phyloP scores from a whole-genome alignment of 257 asterid genomes.

The Solanum sparsipilum region DNA sequence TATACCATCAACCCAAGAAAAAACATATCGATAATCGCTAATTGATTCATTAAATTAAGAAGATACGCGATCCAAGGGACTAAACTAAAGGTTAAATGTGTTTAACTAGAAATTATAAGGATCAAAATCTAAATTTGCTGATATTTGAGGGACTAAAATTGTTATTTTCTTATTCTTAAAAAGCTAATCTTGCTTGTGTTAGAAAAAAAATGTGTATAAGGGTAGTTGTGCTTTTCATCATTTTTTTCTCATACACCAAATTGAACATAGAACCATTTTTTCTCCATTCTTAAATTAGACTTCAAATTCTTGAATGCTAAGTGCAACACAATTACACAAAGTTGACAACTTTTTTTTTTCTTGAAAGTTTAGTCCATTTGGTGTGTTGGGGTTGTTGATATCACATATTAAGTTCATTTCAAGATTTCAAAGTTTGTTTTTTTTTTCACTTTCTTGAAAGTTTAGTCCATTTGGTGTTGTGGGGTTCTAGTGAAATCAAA shows the following conservation, averaged over 20 bases:
- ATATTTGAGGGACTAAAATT: neutral
- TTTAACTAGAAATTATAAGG: neutral
- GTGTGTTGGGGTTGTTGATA: neutral
- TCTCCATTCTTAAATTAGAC: neutral
- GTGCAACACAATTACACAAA: neutral
- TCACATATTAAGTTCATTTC: neutral
- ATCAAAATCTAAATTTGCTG: neutral
- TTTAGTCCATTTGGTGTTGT: neutral
- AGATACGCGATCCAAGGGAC: neutral
- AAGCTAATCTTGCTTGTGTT: neutral
- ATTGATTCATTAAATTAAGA: neutral
- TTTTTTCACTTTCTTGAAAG: neutral
- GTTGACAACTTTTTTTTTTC: neutral
- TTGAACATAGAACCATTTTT: neutral
- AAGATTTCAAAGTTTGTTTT: neutral
- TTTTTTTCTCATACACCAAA: neutral
- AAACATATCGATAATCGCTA: neutral
- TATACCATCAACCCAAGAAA: accelerated
- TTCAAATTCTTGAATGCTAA: neutral
- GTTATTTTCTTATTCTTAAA: neutral
- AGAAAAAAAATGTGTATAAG: neutral
- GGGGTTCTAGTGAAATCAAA: neutral
- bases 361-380: neutral
- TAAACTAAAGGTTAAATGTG: neutral
- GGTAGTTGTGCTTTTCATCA: neutral